A percentile compares a stretch with the other conserved stretches of the same genome.
Evolutionary conservation across 2,329 filamentous ascomycete genomes (phyloP).

Genomic region (Cercospora citrullina): DNA sequence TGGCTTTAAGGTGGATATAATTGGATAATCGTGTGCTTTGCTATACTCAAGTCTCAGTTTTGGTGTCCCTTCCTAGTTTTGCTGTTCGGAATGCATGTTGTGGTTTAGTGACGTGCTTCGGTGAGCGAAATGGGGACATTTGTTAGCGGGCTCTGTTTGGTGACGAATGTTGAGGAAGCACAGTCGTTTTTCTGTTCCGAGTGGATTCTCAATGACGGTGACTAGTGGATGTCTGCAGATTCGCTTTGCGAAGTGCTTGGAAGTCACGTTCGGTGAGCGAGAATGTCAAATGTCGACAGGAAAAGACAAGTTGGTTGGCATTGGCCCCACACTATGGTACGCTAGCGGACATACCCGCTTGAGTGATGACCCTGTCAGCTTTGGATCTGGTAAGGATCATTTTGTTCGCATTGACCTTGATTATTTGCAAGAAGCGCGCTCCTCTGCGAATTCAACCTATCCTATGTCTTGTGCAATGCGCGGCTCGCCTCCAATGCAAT

Average conservation of each 20-base stretch:
- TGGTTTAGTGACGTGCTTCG: neutral
- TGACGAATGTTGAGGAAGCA: neutral
- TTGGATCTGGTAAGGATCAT: neutral
- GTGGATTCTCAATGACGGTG: neutral
- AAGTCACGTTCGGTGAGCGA: neutral
- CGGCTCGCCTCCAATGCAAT: neutral
- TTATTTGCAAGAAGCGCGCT: neutral
- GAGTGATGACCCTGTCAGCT: neutral
- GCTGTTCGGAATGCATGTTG: neutral
- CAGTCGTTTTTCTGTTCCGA: neutral
- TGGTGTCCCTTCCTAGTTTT: neutral
- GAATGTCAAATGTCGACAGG: neutral
- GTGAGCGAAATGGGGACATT: neutral
- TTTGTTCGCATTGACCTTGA: neutral
- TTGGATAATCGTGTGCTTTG: neutral
- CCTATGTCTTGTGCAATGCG: neutral
- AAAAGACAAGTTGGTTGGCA: neutral
- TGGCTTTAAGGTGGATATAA: neutral
- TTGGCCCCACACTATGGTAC: neutral
- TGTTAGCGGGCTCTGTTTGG: neutral
- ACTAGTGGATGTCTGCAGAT: neutral
- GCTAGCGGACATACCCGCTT: neutral
- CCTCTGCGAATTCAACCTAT: neutral
- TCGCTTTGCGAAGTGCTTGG: neutral
- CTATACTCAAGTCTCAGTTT: neutral